phyloP scores from a whole-genome alignment of 345 rosid genomes.

The Punica granatum region DNA sequence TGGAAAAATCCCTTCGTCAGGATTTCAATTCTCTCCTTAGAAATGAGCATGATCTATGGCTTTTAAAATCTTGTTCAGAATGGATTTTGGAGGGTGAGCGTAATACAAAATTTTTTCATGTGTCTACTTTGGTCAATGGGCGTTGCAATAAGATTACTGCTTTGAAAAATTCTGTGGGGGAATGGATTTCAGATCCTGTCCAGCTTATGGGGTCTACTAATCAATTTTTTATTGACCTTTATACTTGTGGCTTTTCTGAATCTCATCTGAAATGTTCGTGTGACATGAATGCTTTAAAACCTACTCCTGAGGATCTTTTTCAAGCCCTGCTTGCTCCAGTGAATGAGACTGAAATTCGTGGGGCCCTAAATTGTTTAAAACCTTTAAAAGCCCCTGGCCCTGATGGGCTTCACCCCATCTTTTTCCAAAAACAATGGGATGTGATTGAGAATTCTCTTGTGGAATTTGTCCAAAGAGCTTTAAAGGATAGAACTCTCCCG shows the following conservation, averaged over 20 bases:
- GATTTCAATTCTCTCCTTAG: no score
- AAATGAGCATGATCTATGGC: not conserved
- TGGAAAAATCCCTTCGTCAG: not conserved
- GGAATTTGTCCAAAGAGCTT: not conserved
- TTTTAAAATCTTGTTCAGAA: not conserved
- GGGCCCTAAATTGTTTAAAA: not conserved
- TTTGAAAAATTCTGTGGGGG: not conserved
- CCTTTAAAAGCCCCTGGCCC: not conserved
- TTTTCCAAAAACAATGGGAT: not conserved
- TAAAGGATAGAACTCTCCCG: not conserved
- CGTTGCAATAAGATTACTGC: not conserved
- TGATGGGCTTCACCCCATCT: not conserved
- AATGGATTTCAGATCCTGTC: not conserved
- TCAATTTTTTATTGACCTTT: no score
- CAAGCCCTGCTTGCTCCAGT: no score
- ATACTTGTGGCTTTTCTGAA: no score
- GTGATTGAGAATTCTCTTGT: not conserved
- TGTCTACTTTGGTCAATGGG: not conserved
- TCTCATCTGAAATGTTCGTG: no score
- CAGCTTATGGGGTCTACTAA: no score
- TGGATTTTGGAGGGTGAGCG: not conserved
- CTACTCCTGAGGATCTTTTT: no score
- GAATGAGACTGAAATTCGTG: not conserved
- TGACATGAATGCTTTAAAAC: no score
- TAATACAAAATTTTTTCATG: not conserved